Evolutionary conservation across 1,284 basidiomycete genomes (phyloP), one percentile per base, ranked within the genome.

Genomic region (Trametes hirsuta): DNA sequence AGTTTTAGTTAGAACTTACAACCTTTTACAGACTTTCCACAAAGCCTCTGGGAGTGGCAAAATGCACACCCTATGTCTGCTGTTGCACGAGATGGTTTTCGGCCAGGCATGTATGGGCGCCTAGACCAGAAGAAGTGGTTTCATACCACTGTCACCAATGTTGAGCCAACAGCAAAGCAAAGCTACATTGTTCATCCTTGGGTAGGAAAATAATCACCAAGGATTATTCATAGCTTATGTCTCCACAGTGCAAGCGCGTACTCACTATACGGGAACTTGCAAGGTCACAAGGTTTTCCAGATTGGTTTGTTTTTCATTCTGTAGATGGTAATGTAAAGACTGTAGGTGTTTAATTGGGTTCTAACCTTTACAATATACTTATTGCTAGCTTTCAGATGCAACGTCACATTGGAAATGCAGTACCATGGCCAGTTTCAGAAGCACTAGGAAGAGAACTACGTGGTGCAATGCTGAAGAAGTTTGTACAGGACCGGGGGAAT

Each of bases 321-420:
- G 63, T 78, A 2, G 73, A 78, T 4, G 68, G 81, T 37, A 81
- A 80, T 48, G 78, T 90, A 11, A 76, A 81, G 37, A 88, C 84
- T 1, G 90, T 91, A 61, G 64, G 86, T 76, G 1, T 15, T 22
- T 21, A 25, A 18, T 18, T 18, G 18, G 18, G 18, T 18, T 18
- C 1, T 18, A 18, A 18, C 18, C 18, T 15, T 22, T 21, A 25
- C 4, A 18, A 3, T 18, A 6, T 6, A 18, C n/a, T 36, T 39
- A 24, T 40, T 40, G 1, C 25, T 39, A 1, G 15, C 6, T 21
- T 40, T 22, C 63, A 90, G 88, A 87, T 91, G 78, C 88, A 90
- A 63, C 78, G 86, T 37, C 87, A 90, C 64, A 91, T 92, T 62
- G 90, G 90, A 15, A 92, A 92, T 64, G 88, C 88, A 0, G 87